phyloP scores from a whole-genome alignment of 2,329 filamentous ascomycete species.

The Lasiodiplodia citricola region DNA sequence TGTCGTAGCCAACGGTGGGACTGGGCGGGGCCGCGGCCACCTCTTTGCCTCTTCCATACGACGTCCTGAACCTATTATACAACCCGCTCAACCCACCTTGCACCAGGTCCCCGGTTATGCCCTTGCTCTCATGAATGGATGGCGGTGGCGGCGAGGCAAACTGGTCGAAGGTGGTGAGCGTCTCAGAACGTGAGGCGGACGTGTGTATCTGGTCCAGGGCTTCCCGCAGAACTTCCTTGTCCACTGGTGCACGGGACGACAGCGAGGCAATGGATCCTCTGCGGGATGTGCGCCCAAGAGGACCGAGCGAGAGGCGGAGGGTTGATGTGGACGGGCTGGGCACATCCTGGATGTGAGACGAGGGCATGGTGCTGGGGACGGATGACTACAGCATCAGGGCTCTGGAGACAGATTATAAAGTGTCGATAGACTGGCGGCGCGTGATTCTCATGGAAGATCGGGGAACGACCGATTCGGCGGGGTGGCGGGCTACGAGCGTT shows the following conservation, averaged over 20 bases:
- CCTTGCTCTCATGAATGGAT: slow-evolving; percentile 68
- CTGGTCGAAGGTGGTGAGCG: slow-evolving; percentile 92
- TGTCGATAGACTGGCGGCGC: slow-evolving; percentile 7
- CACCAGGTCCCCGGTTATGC: slow-evolving; percentile 72
- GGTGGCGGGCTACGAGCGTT: slow-evolving; percentile 13
- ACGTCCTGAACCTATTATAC: slow-evolving; percentile 83
- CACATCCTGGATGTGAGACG: slow-evolving; percentile 34
- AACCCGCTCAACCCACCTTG: slow-evolving; percentile 88
- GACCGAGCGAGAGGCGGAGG: slow-evolving; percentile 32
- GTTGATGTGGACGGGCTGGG: slow-evolving; percentile 33
- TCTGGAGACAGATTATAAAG: slow-evolving; percentile 8
- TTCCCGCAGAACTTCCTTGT: slow-evolving; percentile 25
- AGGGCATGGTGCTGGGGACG: slow-evolving; percentile 21
- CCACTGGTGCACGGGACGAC: slow-evolving; percentile 38
- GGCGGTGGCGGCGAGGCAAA: slow-evolving; percentile 74
- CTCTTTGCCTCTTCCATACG: slow-evolving; percentile 73
- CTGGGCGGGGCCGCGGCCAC: slow-evolving; percentile 45
- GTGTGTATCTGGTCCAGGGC: slow-evolving; percentile 84
- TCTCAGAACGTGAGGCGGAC: slow-evolving; percentile 82
- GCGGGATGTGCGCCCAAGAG: slow-evolving; percentile 39
- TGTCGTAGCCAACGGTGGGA: slow-evolving; percentile 39
- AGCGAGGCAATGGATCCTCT: slow-evolving; percentile 47
- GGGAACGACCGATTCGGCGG: slow-evolving; percentile 15
- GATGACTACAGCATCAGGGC: slow-evolving; percentile 18
- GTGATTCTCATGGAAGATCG: slow-evolving; percentile 13